Evolutionary conservation across 2,329 filamentous ascomycete species (phyloP), one percentile per base, ranked within the genome.

Genomic region (Cordyceps tenuipes): DNA sequence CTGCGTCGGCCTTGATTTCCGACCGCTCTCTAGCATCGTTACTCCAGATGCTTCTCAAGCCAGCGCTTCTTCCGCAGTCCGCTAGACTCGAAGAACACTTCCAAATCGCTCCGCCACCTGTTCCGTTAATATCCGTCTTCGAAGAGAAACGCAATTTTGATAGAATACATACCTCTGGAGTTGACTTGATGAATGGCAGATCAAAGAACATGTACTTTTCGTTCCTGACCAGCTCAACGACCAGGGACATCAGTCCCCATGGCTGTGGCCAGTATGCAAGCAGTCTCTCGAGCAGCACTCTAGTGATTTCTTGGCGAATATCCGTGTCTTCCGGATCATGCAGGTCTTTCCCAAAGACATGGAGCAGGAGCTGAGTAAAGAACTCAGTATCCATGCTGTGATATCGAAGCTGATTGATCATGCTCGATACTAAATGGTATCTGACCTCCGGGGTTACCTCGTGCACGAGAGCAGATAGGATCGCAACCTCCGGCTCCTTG

Each of bases 131-230:
- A 48, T 46, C 48, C 31, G 39, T 9, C n/a, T 1, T 44, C 12
- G 5, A 13, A 57, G 46, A 9, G 2, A 57, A 50, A 21, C n/a
- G 26, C 36, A 13, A n/a, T 47, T 7, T 19, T 43, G 9, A 4
- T 13, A 26, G 3, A 5, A 34, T 41, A 60, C 76, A 72, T 79
- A 95, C 91, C 79, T 97, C 91, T 65, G 91, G 91, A 66, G 88
- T 85, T 65, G 87, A 83, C 78, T 96, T 95, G 75, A 97, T 89
- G 68, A 96, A 97, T 29, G 90, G 89, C 65, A 96, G 80, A 55
- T 94, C 90, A 78, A 95, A 97, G 79, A 99, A 96, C 69, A 86
- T 86, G 73, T 93, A 95, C 70, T 86, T 90, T 58, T 89, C 87
- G 71, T 96, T 97, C 79, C 96, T 95, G 66, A 96, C 80, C 61